Base-by-base conservation (phyloP, 176 grass and related monocot genomes). In the Ampelocalamus luodianensis region DNA sequence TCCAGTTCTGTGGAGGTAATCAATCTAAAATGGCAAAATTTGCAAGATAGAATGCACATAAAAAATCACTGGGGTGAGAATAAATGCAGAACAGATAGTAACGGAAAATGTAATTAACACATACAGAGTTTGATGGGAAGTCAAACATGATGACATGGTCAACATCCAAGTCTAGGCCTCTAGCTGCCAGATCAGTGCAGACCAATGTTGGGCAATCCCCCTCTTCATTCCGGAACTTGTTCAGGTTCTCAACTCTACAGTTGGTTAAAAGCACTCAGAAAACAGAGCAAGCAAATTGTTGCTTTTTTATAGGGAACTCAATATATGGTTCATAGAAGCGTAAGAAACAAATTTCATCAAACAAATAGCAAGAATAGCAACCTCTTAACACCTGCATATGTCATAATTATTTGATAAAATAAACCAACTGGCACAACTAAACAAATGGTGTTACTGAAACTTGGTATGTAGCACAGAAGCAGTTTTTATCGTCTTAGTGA, bases 111-210 rank as follows among this genome's bases (percentile, higher is more conserved):
- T 10, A 80, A 72, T n/a, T 8, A 72, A 78, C 6, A 84, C 95
- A 12, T 92, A 98, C 96, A 80, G 93, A 98, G 45, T 98, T 98
- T 26, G 59, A 85, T 54, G 96, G 96, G 73, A 98, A 98, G 77
- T 98, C 96, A 82, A 98, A 98, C 93, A 95, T 98, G 59, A 98
- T 98, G 70, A 95, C 96, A 91, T 98, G 96, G 86, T 98, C 96
- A 60, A 98, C 96, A 83, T 93, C 91, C 78, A 98, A 75, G 72
- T 98, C 93, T 50, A 98, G 90, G 73, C 96, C 96, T 92, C 93
- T 87, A 67, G 96, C 96, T 71, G 96, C 96, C 78, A 98, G 91
- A 84, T 98, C 96, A 32, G 96, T 94, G 81, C 93, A 98, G 24
- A 98, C 96, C 68, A 95, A 84, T 43, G 96, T 98, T 60, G 96